Conservation (phyloP, 352 stramenopile species). For the Globisporangium radiosum region DNA sequence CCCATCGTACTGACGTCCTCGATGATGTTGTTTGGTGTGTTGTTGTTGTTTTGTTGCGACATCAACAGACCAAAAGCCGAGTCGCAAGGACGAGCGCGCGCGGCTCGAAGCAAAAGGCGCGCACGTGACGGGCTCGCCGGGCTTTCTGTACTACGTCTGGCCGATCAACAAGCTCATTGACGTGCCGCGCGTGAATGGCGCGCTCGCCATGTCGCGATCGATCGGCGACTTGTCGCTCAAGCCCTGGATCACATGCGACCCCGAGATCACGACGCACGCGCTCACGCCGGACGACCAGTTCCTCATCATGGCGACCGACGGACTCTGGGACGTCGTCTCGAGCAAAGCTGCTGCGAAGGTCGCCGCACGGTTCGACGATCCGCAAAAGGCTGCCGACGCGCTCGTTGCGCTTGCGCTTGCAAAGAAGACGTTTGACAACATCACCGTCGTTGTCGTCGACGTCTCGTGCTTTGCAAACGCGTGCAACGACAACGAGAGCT, state of each 20-base stretch:
- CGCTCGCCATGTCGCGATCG: conserved; percentile 73
- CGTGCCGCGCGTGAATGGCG: conserved; percentile 75
- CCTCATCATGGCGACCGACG: conserved; percentile 76
- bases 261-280: conserved; percentile 60
- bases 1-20: too few species aligned
- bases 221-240: conserved; percentile 81
- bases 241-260: conserved; percentile 66
- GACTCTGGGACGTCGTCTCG: conserved; percentile 80
- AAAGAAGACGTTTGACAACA: conserved; percentile 62
- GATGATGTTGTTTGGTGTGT: too few species aligned
- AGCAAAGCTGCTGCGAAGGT: conserved; percentile 58
- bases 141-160: conserved; percentile 68
- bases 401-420: conserved; percentile 54
- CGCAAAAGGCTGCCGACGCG: conserved; percentile 50
- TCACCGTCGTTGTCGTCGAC: conserved; percentile 72
- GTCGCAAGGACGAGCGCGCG: conserved; percentile 63
- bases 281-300: conserved; percentile 58
- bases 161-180: conserved; percentile 72
- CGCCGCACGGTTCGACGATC: conserved; percentile 35
- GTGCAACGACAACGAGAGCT: conserved; percentile 2
- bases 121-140: conserved; percentile 52
- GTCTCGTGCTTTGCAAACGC: conserved; percentile 43
- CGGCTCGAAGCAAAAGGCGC: conserved; percentile 67
- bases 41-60: too few species aligned
- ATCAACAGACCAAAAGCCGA: conserved; percentile 68